These are phyloP conservation scores for Penicillium simplicissimum DNA, from an alignment of 495 filamentous ascomycete species.

Conservation along the genomic window DNA sequence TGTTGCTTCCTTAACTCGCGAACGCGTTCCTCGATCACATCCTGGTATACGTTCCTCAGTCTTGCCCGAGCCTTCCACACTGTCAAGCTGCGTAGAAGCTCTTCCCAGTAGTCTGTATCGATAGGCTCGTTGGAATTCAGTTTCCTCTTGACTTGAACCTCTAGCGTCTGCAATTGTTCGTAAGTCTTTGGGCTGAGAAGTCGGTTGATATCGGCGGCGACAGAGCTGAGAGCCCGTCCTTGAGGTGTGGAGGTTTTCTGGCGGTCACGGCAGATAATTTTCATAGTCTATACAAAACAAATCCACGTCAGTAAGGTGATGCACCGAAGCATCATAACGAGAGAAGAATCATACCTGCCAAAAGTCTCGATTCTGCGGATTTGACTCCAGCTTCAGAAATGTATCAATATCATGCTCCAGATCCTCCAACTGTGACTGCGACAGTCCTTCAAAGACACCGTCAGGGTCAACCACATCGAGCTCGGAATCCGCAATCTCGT, in stretches of 20 bases:
- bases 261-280: conserved; percentile 79
- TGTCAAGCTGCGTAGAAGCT: conserved; percentile 77
- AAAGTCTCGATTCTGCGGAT: conserved; percentile 75
- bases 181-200: conserved; percentile 84
- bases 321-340: not conserved
- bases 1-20: conserved; percentile 67
- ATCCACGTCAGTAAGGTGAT: not conserved
- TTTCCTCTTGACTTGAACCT: conserved; percentile 81
- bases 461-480: conserved; percentile 82
- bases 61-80: conserved; percentile 92
- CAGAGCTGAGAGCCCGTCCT: conserved; percentile 75
- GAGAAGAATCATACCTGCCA: conserved; percentile 62
- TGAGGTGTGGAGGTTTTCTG: conserved; percentile 66
- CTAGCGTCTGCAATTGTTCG: conserved; percentile 79
- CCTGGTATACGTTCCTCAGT: conserved; percentile 76
- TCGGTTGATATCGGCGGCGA: conserved; percentile 83
- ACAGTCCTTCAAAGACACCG: conserved; percentile 74
- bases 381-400: conserved; percentile 79
- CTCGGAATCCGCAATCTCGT: conserved; percentile 76
- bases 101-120: conserved; percentile 97
- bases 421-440: conserved; percentile 68
- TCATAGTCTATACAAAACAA: conserved; percentile 61
- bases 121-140: conserved; percentile 86
- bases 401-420: conserved; percentile 85
- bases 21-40: conserved; percentile 73